These are phyloP conservation scores for Tulasnella sp. DNA, from an alignment of 768 basidiomycete genomes.

Conservation along the genomic window DNA sequence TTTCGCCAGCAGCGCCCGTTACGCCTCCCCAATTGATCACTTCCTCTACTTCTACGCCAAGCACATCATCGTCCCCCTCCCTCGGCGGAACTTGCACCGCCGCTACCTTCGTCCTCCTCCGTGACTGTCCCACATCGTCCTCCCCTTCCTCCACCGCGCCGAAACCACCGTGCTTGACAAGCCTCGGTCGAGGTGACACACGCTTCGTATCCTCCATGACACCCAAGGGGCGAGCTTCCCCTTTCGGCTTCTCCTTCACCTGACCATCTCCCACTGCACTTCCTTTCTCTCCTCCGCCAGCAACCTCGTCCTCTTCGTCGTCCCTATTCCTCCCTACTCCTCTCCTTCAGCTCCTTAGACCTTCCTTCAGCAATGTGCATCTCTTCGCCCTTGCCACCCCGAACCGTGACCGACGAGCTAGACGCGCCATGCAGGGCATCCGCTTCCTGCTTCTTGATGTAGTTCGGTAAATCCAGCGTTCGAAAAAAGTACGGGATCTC, in stretches of 20 bases:
- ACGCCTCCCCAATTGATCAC: constrained; percentile 85
- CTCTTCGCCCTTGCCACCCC: background rate
- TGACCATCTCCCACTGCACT: background rate
- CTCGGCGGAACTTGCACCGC: background rate
- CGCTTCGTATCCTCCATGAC: constrained; percentile 24
- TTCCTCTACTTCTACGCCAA: constrained; percentile 41
- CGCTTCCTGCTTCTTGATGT: constrained; percentile 25
- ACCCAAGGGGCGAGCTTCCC: constrained; percentile 21
- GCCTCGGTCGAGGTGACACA: constrained; percentile 30
- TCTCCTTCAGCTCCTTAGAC: background rate
- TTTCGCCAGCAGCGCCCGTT: constrained; percentile 50
- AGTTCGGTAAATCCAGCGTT: constrained; percentile 66
- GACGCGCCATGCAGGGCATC: background rate
- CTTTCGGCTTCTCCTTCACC: background rate
- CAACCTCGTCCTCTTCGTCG: background rate
- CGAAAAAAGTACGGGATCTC: constrained; percentile 95
- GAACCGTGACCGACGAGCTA: background rate
- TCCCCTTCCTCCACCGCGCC: constrained; percentile 9
- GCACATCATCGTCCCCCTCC: constrained; percentile 37
- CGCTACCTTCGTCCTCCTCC: background rate
- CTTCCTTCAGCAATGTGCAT: constrained; percentile 56
- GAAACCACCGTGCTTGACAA: constrained; percentile 24
- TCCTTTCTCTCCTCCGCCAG: background rate
- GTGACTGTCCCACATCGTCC: background rate
- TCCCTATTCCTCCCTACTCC: constrained; percentile 24